These are phyloP conservation scores for Colletotrichum salicis DNA, from an alignment of 2,329 filamentous ascomycete species.

Conservation along the genomic window DNA sequence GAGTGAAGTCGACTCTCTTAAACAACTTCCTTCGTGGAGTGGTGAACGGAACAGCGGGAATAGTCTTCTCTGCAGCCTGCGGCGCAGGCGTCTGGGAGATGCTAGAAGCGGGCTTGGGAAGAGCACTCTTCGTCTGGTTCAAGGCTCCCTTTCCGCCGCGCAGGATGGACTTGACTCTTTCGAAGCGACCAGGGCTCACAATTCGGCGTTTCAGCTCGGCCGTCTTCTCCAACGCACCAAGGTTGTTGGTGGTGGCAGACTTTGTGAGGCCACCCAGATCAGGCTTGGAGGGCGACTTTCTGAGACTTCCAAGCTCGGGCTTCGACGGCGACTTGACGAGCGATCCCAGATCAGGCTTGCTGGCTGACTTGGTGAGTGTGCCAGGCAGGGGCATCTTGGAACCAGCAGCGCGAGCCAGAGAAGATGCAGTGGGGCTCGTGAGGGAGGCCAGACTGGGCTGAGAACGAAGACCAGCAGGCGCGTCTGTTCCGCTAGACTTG, in stretches of 20 bases:
- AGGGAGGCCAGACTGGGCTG: slow-evolving; percentile 66
- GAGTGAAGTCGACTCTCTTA: slow-evolving; percentile 86
- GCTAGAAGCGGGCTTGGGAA: slow-evolving; percentile 55
- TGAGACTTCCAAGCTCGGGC: slow-evolving; percentile 48
- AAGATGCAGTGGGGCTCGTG: slow-evolving; percentile 83
- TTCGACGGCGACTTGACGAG: slow-evolving; percentile 62
- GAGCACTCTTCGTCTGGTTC: slow-evolving; percentile 56
- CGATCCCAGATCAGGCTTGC: slow-evolving; percentile 31
- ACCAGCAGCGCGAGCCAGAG: slow-evolving; percentile 69
- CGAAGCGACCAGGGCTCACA: slow-evolving; percentile 63
- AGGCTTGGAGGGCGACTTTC: slow-evolving; percentile 65
- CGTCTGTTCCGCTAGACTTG: slow-evolving; percentile 55
- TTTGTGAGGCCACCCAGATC: slow-evolving; percentile 49
- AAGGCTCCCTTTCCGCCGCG: slow-evolving; percentile 51
- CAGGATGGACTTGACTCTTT: slow-evolving; percentile 69
- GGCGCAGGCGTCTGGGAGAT: slow-evolving; percentile 60
- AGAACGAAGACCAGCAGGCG: slow-evolving; percentile 50
- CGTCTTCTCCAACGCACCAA: slow-evolving; percentile 46
- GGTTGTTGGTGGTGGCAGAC: slow-evolving; percentile 62
- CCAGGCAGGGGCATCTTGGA: slow-evolving; percentile 64
- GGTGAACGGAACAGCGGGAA: slow-evolving; percentile 64
- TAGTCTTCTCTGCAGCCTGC: slow-evolving; percentile 59
- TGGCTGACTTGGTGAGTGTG: slow-evolving; percentile 45
- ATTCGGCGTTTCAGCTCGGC: slow-evolving; percentile 48
- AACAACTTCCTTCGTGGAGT: slow-evolving; percentile 74